phyloP scores from a whole-genome alignment of 2,329 filamentous ascomycete genomes.

The Epichloe sibirici region DNA sequence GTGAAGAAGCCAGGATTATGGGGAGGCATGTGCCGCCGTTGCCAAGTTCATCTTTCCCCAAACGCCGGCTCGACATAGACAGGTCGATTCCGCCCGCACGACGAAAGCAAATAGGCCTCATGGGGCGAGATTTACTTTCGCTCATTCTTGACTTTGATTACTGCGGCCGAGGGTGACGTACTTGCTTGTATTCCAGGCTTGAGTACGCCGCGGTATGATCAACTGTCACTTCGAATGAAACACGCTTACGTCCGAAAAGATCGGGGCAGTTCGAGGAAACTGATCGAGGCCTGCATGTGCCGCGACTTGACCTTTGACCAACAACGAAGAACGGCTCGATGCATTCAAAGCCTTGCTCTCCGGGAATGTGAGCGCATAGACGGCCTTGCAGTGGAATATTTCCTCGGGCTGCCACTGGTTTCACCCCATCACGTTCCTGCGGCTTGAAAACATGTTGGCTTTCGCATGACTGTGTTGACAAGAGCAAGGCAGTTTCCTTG shows the following conservation, averaged over 20 bases:
- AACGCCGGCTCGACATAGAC: slow-evolving; percentile 20
- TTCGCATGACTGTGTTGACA: slow-evolving; percentile 15
- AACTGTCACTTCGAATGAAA: slow-evolving; percentile 22
- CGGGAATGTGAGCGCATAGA: slow-evolving; percentile 17
- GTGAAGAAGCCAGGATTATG: slow-evolving; percentile 12
- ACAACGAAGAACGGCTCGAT: slow-evolving; percentile 20
- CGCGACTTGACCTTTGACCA: slow-evolving; percentile 13
- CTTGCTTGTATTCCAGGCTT: slow-evolving; percentile 23
- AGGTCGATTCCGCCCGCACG: slow-evolving; percentile 15
- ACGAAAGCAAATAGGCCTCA: slow-evolving; percentile 17
- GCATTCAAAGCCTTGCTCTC: slow-evolving; percentile 20
- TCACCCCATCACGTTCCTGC: slow-evolving; percentile 21
- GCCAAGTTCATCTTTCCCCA: slow-evolving; percentile 15
- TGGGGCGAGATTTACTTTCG: slow-evolving; percentile 22
- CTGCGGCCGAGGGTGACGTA: slow-evolving; percentile 20
- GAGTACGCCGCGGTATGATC: slow-evolving; percentile 20
- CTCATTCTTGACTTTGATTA: slow-evolving; percentile 22
- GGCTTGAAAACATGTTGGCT: slow-evolving; percentile 22
- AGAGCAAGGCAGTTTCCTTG: neutral
- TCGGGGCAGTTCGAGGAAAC: slow-evolving; percentile 15
- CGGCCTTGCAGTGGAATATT: slow-evolving; percentile 15
- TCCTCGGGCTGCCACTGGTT: slow-evolving; percentile 24
- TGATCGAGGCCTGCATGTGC: slow-evolving; percentile 20
- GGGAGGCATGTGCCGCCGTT: slow-evolving; percentile 21
- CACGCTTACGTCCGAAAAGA: slow-evolving; percentile 11